Conservation (phyloP, 768 basidiomycete genomes). For the Terana coerulea region DNA sequence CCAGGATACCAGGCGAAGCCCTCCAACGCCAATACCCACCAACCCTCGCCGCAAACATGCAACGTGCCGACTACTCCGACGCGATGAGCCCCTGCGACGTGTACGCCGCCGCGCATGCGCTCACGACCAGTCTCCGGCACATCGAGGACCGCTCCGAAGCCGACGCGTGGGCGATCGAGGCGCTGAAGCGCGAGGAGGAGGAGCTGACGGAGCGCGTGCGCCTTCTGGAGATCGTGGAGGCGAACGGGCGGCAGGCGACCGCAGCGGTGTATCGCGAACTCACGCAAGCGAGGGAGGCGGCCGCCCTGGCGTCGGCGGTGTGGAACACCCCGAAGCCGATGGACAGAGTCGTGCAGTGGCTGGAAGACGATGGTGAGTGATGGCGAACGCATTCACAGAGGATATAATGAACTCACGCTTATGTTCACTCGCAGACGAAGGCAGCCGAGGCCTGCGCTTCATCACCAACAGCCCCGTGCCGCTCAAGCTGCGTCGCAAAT, state of each 20-base stretch:
- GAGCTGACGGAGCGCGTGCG: slow-evolving; percentile 13
- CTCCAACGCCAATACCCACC: neutral
- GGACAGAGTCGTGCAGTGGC: too few relatives aligned
- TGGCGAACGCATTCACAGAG: neutral
- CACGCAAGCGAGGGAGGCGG: neutral
- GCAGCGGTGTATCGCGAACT: slow-evolving; percentile 10
- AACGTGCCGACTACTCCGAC: neutral
- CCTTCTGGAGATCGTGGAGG: slow-evolving; percentile 15
- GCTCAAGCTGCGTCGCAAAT: neutral
- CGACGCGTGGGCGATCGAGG: neutral
- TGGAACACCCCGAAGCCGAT: too few relatives aligned
- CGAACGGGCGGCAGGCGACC: slow-evolving; percentile 13
- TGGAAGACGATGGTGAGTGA: too few relatives aligned
- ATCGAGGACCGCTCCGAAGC: slow-evolving; percentile 13
- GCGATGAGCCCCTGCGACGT: neutral
- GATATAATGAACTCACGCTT: neutral
- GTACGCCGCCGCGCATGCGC: neutral
- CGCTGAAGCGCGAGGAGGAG: slow-evolving; percentile 5
- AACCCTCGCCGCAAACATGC: neutral
- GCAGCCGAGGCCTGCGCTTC: neutral
- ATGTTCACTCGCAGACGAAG: neutral
- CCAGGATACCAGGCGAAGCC: neutral
- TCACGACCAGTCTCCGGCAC: slow-evolving; percentile 7
- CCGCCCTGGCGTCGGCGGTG: neutral
- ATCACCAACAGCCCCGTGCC: neutral